Percentiles rank a stretch among this genome's conserved stretches.
These are phyloP conservation scores for Polychaeton citri DNA, from an alignment of 2,329 filamentous ascomycete genomes.

Conservation along the genomic window DNA sequence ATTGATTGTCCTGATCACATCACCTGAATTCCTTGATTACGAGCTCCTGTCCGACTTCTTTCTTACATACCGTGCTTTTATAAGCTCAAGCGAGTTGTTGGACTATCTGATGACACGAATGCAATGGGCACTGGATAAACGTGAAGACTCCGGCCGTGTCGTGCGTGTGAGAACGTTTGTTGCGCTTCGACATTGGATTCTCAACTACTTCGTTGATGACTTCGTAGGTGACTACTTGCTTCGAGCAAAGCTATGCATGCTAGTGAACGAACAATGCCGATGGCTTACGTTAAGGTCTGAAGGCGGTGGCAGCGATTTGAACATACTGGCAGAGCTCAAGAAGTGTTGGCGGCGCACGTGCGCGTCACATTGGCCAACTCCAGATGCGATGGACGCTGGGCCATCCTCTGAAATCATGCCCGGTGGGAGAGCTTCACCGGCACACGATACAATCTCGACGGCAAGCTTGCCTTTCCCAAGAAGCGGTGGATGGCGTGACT, in stretches of 20 bases:
- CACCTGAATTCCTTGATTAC: conserved; percentile 89
- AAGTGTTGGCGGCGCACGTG: conserved; percentile 94
- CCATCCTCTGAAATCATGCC: conserved; percentile 58
- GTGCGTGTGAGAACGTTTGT: conserved; percentile 95
- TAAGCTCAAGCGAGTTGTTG: conserved; percentile 63
- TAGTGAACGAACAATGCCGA: conserved; percentile 54
- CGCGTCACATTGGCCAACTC: conserved; percentile 73
- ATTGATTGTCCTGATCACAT: conserved; percentile 91
- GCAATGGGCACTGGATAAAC: conserved; percentile 68
- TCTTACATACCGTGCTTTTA: conserved; percentile 79
- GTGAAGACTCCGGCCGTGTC: conserved; percentile 76
- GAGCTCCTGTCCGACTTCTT: conserved; percentile 97
- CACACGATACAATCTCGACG: conserved; percentile 41
- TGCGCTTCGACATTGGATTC: conserved; percentile 87
- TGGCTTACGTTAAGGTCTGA: conserved; percentile 38
- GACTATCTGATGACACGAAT: conserved; percentile 74
- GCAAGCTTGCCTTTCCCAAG: conserved; percentile 15
- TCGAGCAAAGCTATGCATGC: conserved; percentile 63
- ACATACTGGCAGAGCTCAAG: conserved; percentile 87
- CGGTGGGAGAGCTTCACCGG: conserved; percentile 44
- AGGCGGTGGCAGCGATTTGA: conserved; percentile 52
- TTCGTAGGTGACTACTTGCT: conserved; percentile 67
- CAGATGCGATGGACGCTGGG: conserved; percentile 41
- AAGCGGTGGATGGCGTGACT: not conserved
- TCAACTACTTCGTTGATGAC: conserved; percentile 96